These are phyloP conservation scores for Termitomyces sp. DNA, from an alignment of 768 basidiomycete species.

Conservation along the genomic window DNA sequence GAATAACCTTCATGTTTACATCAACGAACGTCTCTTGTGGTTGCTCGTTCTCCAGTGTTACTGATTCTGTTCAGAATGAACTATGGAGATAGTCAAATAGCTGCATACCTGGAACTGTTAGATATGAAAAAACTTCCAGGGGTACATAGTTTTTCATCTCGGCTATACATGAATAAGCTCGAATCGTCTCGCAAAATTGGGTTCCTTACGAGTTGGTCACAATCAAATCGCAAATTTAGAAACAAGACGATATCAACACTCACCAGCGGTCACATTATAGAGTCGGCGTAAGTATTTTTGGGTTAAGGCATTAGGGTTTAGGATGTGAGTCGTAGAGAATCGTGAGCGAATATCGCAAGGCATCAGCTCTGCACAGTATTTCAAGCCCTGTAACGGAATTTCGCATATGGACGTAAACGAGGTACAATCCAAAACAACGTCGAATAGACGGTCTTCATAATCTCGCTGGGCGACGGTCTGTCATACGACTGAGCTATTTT, in stretches of 20 bases:
- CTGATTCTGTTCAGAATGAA: constrained; percentile 27
- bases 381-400: constrained; percentile 77
- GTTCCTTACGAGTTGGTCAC: constrained; percentile 33
- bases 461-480: constrained; percentile 48
- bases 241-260: not conserved
- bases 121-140: constrained; percentile 35
- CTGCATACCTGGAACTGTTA: constrained; percentile 53
- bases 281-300: constrained; percentile 73
- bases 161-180: constrained; percentile 56
- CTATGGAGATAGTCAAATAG: not conserved
- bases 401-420: constrained; percentile 71
- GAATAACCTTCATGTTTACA: constrained; percentile 63
- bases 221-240: not conserved
- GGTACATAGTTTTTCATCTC: constrained; percentile 58
- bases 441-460: constrained; percentile 49
- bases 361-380: constrained; percentile 70
- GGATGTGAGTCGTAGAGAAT: constrained; percentile 57
- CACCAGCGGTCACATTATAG: constrained; percentile 64
- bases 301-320: constrained; percentile 69
- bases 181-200: constrained; percentile 46
- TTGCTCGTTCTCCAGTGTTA: constrained; percentile 56
- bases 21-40: constrained; percentile 45
- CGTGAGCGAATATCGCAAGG: constrained; percentile 63
- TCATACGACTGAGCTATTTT: not conserved
- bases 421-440: constrained; percentile 80